Percentiles rank a stretch among this genome's conserved stretches.
phyloP scores from a whole-genome alignment of 331 rosid species.

The Erythrophleum ivorense region DNA sequence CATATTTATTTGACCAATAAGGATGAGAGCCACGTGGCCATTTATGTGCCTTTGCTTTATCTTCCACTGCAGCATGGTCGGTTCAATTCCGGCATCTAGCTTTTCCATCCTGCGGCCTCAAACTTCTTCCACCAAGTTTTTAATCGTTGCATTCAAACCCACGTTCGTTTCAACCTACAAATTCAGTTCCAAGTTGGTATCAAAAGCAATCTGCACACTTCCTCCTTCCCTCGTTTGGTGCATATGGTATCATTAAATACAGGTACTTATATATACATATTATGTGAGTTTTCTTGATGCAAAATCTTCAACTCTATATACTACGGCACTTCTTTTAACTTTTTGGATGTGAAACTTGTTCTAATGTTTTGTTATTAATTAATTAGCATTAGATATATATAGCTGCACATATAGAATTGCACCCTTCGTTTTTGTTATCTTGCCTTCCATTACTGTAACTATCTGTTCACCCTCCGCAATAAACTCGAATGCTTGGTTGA shows the following conservation, averaged over 20 bases:
- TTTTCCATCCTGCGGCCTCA: constrained; percentile 49
- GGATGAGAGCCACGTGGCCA: constrained; percentile 68
- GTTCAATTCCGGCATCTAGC: constrained; percentile 89
- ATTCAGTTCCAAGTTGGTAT: constrained; percentile 18
- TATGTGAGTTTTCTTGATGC: constrained; percentile 31
- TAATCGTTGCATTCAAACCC: constrained; percentile 37
- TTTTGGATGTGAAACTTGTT: constrained; percentile 7
- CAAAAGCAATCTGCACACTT: constrained; percentile 15
- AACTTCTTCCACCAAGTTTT: constrained; percentile 43
- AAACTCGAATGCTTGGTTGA: neutral
- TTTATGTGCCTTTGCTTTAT: constrained; percentile 68
- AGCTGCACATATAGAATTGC: neutral
- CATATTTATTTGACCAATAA: constrained; percentile 51
- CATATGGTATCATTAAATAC: neutral
- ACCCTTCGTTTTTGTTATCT: neutral
- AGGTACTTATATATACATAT: constrained; percentile 16
- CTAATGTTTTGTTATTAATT: neutral
- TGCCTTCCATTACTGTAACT: neutral
- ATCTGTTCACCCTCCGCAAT: neutral
- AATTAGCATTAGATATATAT: too few species aligned
- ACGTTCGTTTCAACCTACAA: neutral
- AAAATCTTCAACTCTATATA: constrained; percentile 13
- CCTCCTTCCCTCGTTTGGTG: constrained; percentile 28
- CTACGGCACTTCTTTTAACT: constrained; percentile 36
- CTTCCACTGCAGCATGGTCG: constrained; percentile 76